Base-by-base conservation (phyloP, 2,329 filamentous ascomycete species). In the Cladosporium colombiae region DNA sequence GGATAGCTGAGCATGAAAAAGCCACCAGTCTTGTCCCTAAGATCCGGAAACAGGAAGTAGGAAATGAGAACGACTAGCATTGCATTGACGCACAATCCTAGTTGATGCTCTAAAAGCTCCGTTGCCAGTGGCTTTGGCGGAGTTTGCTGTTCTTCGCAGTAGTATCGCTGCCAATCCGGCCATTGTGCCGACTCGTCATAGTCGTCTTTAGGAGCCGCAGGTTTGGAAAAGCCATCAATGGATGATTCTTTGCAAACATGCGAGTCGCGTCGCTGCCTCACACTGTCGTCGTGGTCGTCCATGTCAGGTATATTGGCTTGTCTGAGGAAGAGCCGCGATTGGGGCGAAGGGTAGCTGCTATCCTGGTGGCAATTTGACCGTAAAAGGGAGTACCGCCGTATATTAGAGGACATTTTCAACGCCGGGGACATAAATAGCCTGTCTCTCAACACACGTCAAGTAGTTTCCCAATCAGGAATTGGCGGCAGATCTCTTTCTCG, bases 1-100 rank as follows among this genome's bases (percentile, higher is more conserved):
- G 87, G 80, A 81, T 98, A 95, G 65, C 91, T 93, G 65, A 97
- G 85, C 65, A 88, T 86, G 80, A 96, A 93, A 83, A 97, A 97
- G 72, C 93, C 95, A 74, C 85, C 84, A 21, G 93, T 96, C 74
- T 91, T 88, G 62, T 85, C 82, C 70, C 92, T 88, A 55, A 93
- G 88, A 73, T 89, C 89, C 62, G 94, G 92, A 76, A 97, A 92
- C 75, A 89, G 89, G 72, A 89, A 81, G 81, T 97, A 92, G 64
- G 91, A 88, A 69, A 96, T 87, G 77, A 90, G 88, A 70, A 97
- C 87, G 69, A 95, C 88, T 66, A 91, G 87, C 69, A 97, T 83
- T 66, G 95, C 88, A 77, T 96, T 97, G 77, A 95, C 84, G 16
- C 92, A 91, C 71, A 97, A 87, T 68, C 92, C 79, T n/a, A 81